Percentiles rank a stretch among this genome's conserved stretches.
phyloP scores from a whole-genome alignment of 2,329 filamentous ascomycete genomes.

The Niveomyces coronatus region DNA sequence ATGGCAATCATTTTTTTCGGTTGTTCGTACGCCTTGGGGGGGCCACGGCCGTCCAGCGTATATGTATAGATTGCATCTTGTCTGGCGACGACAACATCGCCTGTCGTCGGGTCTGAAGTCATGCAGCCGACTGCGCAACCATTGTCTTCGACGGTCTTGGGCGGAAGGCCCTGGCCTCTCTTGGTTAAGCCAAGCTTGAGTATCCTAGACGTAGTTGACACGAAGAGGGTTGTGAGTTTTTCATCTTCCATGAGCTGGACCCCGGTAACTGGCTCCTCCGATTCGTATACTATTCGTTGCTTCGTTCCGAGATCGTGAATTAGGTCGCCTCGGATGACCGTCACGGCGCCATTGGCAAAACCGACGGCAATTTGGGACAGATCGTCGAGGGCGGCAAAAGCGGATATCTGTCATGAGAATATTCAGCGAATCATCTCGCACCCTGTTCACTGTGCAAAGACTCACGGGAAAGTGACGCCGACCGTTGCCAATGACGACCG shows the following conservation, averaged over 20 bases:
- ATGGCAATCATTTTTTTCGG: slow-evolving; percentile 73
- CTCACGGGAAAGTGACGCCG: slow-evolving; percentile 83
- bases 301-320: slow-evolving; percentile 92
- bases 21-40: slow-evolving; percentile 84
- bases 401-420: slow-evolving; percentile 55
- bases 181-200: slow-evolving; percentile 80
- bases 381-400: slow-evolving; percentile 79
- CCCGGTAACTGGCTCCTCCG: slow-evolving; percentile 90
- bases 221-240: slow-evolving; percentile 67
- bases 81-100: slow-evolving; percentile 81
- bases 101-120: slow-evolving; percentile 69
- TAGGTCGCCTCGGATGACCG: slow-evolving; percentile 84
- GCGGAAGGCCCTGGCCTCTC: slow-evolving; percentile 78
- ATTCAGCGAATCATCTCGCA: slow-evolving; percentile 7
- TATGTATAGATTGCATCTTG: slow-evolving; percentile 97
- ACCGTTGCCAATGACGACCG: slow-evolving; percentile 76
- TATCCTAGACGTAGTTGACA: slow-evolving; percentile 82
- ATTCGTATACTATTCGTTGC: slow-evolving; percentile 91
- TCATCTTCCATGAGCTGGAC: slow-evolving; percentile 61
- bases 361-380: slow-evolving; percentile 88
- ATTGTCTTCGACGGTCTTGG: slow-evolving; percentile 77
- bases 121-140: slow-evolving; percentile 94
- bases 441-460: rapidly evolving
- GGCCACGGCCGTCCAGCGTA: slow-evolving; percentile 70
- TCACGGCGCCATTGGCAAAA: slow-evolving; percentile 91